Percentiles rank a stretch among this genome's conserved stretches.
Conservation (phyloP, 176 grass and related monocot genomes). For the Secale cereale region DNA sequence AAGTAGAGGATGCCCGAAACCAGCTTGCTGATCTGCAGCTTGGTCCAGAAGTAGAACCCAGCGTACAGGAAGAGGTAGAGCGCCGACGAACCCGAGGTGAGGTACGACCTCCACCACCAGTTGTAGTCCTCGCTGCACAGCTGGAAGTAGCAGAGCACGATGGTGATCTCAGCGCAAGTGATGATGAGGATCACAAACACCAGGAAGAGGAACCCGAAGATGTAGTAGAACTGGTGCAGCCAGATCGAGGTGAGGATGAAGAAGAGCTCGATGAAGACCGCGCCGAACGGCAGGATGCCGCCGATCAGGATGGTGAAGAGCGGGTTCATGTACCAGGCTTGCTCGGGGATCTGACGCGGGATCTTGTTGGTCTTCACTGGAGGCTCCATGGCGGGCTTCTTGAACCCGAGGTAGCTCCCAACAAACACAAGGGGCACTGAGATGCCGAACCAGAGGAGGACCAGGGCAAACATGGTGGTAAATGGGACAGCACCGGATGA, state of each 20-base stretch:
- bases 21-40: conserved; percentile 66
- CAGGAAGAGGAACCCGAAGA: conserved; percentile 73
- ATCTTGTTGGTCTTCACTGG: conserved; percentile 76
- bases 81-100: conserved; percentile 51
- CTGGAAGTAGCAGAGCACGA: conserved; percentile 76
- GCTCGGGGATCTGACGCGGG: conserved; percentile 59
- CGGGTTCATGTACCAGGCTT: conserved; percentile 77
- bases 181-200: conserved; percentile 67
- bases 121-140: conserved; percentile 66
- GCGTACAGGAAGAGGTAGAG: conserved; percentile 64
- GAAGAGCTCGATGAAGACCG: conserved; percentile 74
- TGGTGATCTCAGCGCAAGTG: conserved; percentile 56
- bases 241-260: conserved; percentile 76
- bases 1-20: conserved; percentile 71
- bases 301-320: conserved; percentile 56
- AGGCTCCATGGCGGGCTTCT: conserved; percentile 57
- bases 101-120: conserved; percentile 81
- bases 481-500: conserved; percentile 68
- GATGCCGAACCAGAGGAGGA: conserved; percentile 72
- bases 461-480: conserved; percentile 72
- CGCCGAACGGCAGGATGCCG: conserved; percentile 61
- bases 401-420: conserved; percentile 68
- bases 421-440: conserved; percentile 68
- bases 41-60: conserved; percentile 60
- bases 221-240: conserved; percentile 73